phyloP scores from a whole-genome alignment of 441 rosid genomes.

The Iberis amara region DNA sequence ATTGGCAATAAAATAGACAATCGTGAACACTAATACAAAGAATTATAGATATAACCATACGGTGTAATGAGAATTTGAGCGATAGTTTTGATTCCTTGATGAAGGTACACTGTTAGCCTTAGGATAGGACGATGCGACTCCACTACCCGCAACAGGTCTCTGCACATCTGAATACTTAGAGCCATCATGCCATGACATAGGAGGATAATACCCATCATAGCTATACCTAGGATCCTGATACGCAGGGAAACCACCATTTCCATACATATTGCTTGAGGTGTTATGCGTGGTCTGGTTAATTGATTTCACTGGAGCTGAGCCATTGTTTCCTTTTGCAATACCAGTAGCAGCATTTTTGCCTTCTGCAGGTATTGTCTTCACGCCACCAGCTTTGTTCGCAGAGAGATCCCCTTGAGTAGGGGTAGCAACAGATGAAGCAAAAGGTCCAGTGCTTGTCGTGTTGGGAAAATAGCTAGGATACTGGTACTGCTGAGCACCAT shows the following conservation, averaged over 20 bases:
- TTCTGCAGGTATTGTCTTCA: slow-evolving; percentile 46
- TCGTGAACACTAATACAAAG: background rate
- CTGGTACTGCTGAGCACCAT: slow-evolving; percentile 64
- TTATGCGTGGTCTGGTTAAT: slow-evolving; percentile 36
- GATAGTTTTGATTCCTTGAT: slow-evolving; percentile 49
- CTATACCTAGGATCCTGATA: slow-evolving; percentile 54
- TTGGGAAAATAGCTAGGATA: slow-evolving; percentile 53
- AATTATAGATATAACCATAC: slow-evolving; percentile 30
- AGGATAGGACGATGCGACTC: slow-evolving; percentile 34
- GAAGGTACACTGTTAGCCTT: slow-evolving; percentile 41
- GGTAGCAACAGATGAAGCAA: slow-evolving; percentile 35
- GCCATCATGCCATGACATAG: slow-evolving; percentile 54
- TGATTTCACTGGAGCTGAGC: slow-evolving; percentile 41
- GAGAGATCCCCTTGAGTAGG: slow-evolving; percentile 40
- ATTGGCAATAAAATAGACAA: background rate
- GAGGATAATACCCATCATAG: slow-evolving; percentile 40
- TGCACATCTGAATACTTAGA: slow-evolving; percentile 38
- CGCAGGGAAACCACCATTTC: slow-evolving; percentile 36
- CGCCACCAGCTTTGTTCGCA: slow-evolving; percentile 36
- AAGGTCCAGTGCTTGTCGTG: slow-evolving; percentile 42
- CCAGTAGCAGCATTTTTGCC: slow-evolving; percentile 35
- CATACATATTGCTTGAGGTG: slow-evolving; percentile 38
- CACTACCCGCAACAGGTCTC: slow-evolving; percentile 33
- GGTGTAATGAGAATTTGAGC: slow-evolving; percentile 46
- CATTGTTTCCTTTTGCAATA: slow-evolving; percentile 40